These are phyloP conservation scores for Pyricularia sp. DNA, from an alignment of 2,329 filamentous ascomycete genomes.

Conservation along the genomic window DNA sequence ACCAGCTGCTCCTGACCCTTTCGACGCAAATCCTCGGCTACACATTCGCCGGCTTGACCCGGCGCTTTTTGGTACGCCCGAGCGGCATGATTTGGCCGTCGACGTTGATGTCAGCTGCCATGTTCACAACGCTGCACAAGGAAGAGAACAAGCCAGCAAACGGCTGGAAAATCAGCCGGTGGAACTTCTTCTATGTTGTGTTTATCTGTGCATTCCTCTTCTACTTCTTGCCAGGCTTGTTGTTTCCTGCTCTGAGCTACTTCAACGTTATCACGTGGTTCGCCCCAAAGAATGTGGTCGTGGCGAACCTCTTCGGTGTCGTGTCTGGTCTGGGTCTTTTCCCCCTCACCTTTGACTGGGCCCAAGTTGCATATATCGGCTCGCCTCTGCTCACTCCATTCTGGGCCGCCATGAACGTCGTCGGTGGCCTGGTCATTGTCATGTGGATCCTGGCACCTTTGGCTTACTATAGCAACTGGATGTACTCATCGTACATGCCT, in stretches of 20 bases:
- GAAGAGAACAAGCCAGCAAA: constrained; percentile 71
- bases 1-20: constrained; percentile 71
- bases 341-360: constrained; percentile 83
- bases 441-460: constrained; percentile 78
- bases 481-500: constrained; percentile 75
- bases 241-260: constrained; percentile 76
- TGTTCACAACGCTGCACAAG: constrained; percentile 79
- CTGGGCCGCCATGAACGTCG: constrained; percentile 75
- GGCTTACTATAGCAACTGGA: constrained; percentile 66
- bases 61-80: constrained; percentile 70
- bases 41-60: constrained; percentile 69
- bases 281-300: constrained; percentile 70
- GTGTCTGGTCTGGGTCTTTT: constrained; percentile 75
- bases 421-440: constrained; percentile 64
- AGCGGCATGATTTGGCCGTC: constrained; percentile 88
- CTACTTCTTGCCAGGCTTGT: constrained; percentile 72
- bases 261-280: constrained; percentile 87
- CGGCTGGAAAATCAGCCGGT: constrained; percentile 71
- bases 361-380: constrained; percentile 77
- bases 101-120: constrained; percentile 70
- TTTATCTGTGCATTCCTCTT: constrained; percentile 61
- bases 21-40: constrained; percentile 82
- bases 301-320: constrained; percentile 77
- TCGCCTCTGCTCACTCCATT: constrained; percentile 75
- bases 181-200: constrained; percentile 70